Evolutionary conservation across 768 basidiomycete genomes (phyloP), one percentile per base, ranked within the genome.

Genomic region (Mycena metata): DNA sequence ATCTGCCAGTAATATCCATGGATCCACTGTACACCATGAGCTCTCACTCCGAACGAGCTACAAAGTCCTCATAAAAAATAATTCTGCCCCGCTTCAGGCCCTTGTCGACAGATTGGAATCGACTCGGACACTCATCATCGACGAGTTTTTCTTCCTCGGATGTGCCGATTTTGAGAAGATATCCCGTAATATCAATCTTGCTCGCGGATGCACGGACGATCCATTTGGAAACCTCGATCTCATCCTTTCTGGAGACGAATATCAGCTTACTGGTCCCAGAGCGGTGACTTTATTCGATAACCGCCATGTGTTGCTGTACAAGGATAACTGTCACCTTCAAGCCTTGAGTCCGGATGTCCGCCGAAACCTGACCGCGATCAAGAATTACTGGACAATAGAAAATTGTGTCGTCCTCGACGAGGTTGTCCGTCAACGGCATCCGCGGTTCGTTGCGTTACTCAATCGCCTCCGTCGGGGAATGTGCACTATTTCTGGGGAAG

Each of bases 1-100:
- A 4, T 66, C 74, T 39, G 71, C 74, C 0, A 66, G 49, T 42
- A 73, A 74, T 35, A 66, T 72, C n/a, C 50, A 39, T 23, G 74
- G 74, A 4, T 59, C 60, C 8, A 75, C 71, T 0, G 36, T 63
- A 3, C 64, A 69, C 36, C 50, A 64, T n/a, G 72, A 69, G 26
- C n/a, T 57, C 21, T 45, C 66, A 9, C 59, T 71, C 1, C 35
- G 60, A 2, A 60, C 50, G 3, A 59, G 39, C 35, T 58, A 56
- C 10, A 15, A 36, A 3, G 9, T 17, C 16, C 62, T 68, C 5
- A 59, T 26, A 1, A 64, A 59, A 6, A 19, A 54, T 5, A 66
- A 62, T 33, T 70, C 69, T 12, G 23, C 21, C 26, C n/a, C 54
- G 9, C 54, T 61, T 12, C 30, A 62, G n/a, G 30, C 45, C 5